Evolutionary conservation across 1,284 basidiomycete genomes (phyloP).

Genomic region (Heterobasidion parviporum): DNA sequence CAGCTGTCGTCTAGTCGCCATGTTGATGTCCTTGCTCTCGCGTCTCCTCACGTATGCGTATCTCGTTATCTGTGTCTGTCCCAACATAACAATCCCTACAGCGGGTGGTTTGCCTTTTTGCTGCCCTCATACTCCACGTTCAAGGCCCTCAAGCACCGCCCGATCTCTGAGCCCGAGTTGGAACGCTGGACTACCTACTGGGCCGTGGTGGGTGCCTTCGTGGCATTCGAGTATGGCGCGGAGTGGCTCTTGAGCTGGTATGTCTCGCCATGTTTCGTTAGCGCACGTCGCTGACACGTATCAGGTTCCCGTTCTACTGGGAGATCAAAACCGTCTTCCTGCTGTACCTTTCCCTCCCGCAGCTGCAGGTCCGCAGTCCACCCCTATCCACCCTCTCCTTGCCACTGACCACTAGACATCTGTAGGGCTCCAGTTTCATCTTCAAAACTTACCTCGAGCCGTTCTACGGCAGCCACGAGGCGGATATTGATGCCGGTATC

Average conservation of each 20-base stretch:
- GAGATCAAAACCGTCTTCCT: conserved; percentile 64
- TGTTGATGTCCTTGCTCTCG: conserved; percentile 42
- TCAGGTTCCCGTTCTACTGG: conserved; percentile 77
- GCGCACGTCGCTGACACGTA: not conserved
- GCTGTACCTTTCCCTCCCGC: conserved; percentile 66
- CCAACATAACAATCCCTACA: conserved; percentile 17
- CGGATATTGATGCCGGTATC: conserved; percentile 58
- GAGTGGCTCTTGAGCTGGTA: conserved; percentile 71
- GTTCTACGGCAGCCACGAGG: conserved; percentile 58
- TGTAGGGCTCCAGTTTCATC: conserved; percentile 66
- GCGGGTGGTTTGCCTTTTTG: conserved; percentile 64
- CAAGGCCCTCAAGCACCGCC: conserved; percentile 56
- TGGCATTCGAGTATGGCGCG: conserved; percentile 59
- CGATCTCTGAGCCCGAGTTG: conserved; percentile 48
- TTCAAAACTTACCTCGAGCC: conserved; percentile 62
- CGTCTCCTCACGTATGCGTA: conserved; percentile 26
- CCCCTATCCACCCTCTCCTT: not conserved
- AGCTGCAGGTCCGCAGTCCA: conserved; percentile 49
- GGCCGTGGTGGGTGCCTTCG: conserved; percentile 54
- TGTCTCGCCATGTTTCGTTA: conserved; percentile 15
- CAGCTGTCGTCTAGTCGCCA: conserved; percentile 10
- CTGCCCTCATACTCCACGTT: conserved; percentile 56
- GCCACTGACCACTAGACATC: not conserved
- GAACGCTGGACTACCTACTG: conserved; percentile 55
- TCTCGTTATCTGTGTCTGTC: not conserved